Evolutionary conservation across 495 filamentous ascomycete species (phyloP).

Genomic region (Paragyromitra xinjiangensis): DNA sequence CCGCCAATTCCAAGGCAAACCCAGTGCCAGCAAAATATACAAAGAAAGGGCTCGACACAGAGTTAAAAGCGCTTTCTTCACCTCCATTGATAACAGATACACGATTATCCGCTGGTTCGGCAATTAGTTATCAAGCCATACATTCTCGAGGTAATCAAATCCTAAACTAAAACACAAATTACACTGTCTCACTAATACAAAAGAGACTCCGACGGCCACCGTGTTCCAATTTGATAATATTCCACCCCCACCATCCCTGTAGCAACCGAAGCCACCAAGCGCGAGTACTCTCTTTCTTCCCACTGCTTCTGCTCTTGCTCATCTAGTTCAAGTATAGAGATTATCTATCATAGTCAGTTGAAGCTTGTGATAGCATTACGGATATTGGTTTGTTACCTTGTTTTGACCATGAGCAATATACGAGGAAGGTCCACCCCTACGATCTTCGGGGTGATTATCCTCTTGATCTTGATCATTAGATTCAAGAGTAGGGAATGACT

Average conservation of each 20-base stretch:
- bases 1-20: neutral
- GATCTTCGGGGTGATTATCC: neutral
- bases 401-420: neutral
- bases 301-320: neutral
- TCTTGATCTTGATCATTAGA: too few species aligned
- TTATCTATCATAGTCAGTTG: neutral
- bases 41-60: neutral
- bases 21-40: neutral
- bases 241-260: neutral
- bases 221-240: neutral
- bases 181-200: neutral
- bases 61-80: neutral
- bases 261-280: conserved; percentile 1
- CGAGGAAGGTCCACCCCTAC: neutral
- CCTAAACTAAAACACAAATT: neutral
- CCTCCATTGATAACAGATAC: conserved; percentile 4
- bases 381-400: neutral
- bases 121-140: neutral
- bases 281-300: neutral
- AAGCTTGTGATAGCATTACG: neutral
- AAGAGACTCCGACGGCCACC: neutral
- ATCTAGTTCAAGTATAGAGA: neutral
- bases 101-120: neutral
- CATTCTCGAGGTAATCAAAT: neutral
- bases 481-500: neutral